These are phyloP conservation scores for Microthlaspi erraticum DNA, from an alignment of 345 rosid genomes.

Conservation along the genomic window DNA sequence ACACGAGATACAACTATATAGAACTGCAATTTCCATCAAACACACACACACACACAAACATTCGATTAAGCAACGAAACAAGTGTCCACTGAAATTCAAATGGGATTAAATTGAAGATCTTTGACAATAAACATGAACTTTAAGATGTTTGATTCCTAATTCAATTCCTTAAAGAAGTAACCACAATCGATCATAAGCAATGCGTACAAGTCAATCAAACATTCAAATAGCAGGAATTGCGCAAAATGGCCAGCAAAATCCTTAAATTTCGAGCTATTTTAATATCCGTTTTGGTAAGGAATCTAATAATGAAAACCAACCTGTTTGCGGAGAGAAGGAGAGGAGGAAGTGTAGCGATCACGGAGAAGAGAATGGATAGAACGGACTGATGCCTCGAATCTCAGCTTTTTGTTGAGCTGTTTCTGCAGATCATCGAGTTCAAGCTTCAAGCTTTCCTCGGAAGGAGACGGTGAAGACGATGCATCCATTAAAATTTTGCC, in stretches of 20 bases:
- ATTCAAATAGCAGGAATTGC: no score
- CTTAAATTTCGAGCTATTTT: conserved; percentile 3
- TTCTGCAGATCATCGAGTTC: conserved; percentile 75
- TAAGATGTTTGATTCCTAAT: no score
- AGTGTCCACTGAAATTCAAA: background rate
- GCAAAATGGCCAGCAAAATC: background rate
- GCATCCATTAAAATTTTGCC: conserved; percentile 27
- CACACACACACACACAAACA: background rate
- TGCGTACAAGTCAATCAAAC: no score
- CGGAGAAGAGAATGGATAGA: conserved; percentile 63
- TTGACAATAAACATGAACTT: conserved; percentile 11
- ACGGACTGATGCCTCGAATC: conserved; percentile 76
- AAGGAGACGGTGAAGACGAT: conserved; percentile 35
- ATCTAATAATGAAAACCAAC: conserved; percentile 35
- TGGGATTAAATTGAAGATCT: conserved; percentile 4
- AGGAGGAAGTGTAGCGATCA: conserved; percentile 59
- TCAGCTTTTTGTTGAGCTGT: conserved; percentile 78
- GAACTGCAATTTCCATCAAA: conserved; percentile 53
- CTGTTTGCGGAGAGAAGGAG: conserved; percentile 66
- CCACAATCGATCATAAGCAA: no score
- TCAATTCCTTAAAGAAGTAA: no score
- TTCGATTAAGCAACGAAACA: conserved; percentile 1
- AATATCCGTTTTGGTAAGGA: background rate
- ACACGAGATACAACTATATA: conserved; percentile 79
- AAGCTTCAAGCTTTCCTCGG: conserved; percentile 62